Percentiles rank a stretch among this genome's conserved stretches.
phyloP scores from a whole-genome alignment of 257 asterid species.

The Solanum arcanum region DNA sequence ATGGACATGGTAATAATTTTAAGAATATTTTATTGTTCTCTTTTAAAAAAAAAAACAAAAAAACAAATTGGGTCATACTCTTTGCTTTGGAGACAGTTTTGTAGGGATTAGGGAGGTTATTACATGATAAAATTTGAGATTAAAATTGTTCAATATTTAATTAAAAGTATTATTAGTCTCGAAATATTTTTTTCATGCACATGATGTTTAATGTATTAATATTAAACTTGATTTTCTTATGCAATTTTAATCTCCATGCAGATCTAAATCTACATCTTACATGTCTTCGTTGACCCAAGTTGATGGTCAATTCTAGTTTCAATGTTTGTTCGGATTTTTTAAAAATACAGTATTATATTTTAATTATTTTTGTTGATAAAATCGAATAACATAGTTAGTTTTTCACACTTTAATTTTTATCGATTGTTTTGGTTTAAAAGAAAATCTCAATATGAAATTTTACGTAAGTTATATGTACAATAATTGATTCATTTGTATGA shows the following conservation, averaged over 20 bases:
- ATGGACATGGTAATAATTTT: too few species aligned
- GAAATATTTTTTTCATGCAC: background rate
- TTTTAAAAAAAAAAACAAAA: too few species aligned
- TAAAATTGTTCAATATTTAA: background rate
- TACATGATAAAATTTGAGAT: background rate
- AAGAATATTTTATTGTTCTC: too few species aligned
- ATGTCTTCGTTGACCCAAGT: background rate
- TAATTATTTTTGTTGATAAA: background rate
- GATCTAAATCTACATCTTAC: background rate
- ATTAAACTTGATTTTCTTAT: background rate
- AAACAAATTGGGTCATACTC: background rate
- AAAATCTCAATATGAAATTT: background rate
- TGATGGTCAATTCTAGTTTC: background rate
- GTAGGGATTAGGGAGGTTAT: background rate
- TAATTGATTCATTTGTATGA: background rate
- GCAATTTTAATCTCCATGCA: background rate
- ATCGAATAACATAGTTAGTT: background rate
- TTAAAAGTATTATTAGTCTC: background rate
- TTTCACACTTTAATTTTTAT: background rate
- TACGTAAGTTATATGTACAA: background rate
- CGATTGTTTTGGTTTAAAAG: background rate
- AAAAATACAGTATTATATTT: background rate
- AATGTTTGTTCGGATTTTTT: background rate
- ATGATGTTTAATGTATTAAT: background rate
- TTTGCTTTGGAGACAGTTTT: background rate